Conservation (phyloP, 1,139 yeast species). For the Saccharomyces hybrid region DNA sequence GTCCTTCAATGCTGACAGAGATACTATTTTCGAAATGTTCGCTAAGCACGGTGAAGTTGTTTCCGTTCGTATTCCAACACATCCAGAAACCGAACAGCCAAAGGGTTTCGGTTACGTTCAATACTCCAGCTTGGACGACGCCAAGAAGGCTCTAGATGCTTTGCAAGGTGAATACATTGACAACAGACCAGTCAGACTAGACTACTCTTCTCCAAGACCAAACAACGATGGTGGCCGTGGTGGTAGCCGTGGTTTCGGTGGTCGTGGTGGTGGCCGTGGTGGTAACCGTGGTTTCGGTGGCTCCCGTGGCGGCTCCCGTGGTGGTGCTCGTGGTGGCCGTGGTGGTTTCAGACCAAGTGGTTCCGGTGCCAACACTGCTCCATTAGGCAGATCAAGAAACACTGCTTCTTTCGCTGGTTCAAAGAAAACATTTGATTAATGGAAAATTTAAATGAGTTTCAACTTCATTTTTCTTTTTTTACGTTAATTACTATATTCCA, state of each 20-base stretch:
- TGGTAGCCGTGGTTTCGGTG: no score
- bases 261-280: no score
- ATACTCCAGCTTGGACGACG: conserved; percentile 78
- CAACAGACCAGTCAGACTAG: conserved; percentile 92
- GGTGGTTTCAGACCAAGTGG: conserved; percentile 31
- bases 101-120: conserved; percentile 99
- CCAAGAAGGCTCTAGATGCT: conserved; percentile 80
- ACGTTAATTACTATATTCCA: neutral
- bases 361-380: conserved; percentile 53
- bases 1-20: conserved; percentile 82
- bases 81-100: conserved; percentile 97
- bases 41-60: conserved; percentile 72
- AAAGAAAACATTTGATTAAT: conserved; percentile 70
- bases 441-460: neutral
- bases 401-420: conserved; percentile 59
- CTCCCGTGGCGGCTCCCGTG: conserved; percentile 31
- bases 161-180: conserved; percentile 83
- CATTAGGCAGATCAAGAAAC: conserved; percentile 36
- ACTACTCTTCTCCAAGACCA: conserved; percentile 83
- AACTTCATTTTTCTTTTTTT: neutral
- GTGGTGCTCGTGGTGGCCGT: conserved; percentile 36
- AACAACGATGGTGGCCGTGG: conserved; percentile 29
- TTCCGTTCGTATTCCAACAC: conserved; percentile 92
- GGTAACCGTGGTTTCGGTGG: conserved; percentile 8
- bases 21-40: conserved; percentile 62